Percentiles rank a stretch among this genome's conserved stretches.
Evolutionary conservation across 768 basidiomycete species (phyloP).

Genomic region (Podaxis sp.): DNA sequence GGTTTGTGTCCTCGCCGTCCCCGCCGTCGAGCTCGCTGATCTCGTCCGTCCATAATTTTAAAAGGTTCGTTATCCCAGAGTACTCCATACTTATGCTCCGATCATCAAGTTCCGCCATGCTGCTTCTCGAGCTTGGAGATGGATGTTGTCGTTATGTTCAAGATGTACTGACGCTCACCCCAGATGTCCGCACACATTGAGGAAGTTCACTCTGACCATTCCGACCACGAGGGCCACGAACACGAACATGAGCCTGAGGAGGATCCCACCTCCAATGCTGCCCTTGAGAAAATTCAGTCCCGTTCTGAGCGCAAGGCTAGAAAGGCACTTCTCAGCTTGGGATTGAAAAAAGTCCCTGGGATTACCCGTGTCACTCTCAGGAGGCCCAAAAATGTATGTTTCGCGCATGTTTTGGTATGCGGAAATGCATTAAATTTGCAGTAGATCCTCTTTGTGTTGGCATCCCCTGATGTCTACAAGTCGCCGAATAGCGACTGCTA

Average conservation of each 20-base stretch:
- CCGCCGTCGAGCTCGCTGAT: constrained; percentile 38
- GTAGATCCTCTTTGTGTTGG: constrained; percentile 88
- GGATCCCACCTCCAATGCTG: constrained; percentile 81
- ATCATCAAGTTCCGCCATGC: neutral
- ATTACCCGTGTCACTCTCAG: constrained; percentile 96
- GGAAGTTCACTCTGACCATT: constrained; percentile 81
- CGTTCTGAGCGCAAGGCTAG: constrained; percentile 94
- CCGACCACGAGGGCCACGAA: constrained; percentile 58
- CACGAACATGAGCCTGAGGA: constrained; percentile 67
- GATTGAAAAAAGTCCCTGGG: constrained; percentile 87
- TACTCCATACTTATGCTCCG: constrained; percentile 10
- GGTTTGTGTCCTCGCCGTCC: constrained; percentile 21
- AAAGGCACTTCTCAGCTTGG: constrained; percentile 88
- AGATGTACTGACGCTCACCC: constrained; percentile 33
- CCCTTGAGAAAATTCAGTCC: constrained; percentile 91
- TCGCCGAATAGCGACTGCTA: constrained; percentile 96
- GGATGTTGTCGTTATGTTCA: constrained; percentile 31
- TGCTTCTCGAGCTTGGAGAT: constrained; percentile 20
- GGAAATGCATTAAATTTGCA: constrained; percentile 10
- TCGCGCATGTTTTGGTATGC: neutral
- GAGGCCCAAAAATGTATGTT: constrained; percentile 87
- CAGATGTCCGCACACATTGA: constrained; percentile 85
- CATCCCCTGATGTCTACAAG: constrained; percentile 96
- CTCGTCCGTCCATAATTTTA: constrained; percentile 24
- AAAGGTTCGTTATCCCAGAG: constrained; percentile 16